Conservation (phyloP, 179 eudicot species). For the Spergularia azorica region DNA sequence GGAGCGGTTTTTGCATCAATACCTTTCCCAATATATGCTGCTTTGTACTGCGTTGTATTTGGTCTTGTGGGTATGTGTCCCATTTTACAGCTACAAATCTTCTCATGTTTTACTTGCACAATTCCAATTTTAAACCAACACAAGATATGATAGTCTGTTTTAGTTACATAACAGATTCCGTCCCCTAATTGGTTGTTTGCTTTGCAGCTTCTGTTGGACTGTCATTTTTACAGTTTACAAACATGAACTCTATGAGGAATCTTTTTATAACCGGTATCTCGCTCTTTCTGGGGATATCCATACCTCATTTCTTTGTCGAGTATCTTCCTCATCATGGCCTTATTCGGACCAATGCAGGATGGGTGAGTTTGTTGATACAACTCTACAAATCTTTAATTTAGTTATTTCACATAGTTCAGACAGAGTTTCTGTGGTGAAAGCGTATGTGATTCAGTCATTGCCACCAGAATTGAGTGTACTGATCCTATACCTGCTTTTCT, state of each 20-base stretch:
- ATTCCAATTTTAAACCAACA: neutral
- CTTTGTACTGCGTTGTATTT: slow-evolving; percentile 85
- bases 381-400: no score
- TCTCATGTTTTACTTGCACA: no score
- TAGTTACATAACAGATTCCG: neutral
- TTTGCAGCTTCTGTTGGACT: slow-evolving; percentile 92
- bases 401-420: no score
- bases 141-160: neutral
- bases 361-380: slow-evolving; percentile 52
- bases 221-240: slow-evolving; percentile 95
- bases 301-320: slow-evolving; percentile 79
- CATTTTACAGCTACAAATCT: neutral
- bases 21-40: slow-evolving; percentile 91
- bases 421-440: neutral
- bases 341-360: slow-evolving; percentile 90
- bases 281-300: slow-evolving; percentile 91
- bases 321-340: slow-evolving; percentile 67
- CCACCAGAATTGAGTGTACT: neutral
- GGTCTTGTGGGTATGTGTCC: slow-evolving; percentile 87
- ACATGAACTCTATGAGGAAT: slow-evolving; percentile 99
- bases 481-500: neutral
- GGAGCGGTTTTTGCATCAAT: slow-evolving; percentile 99
- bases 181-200: neutral
- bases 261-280: slow-evolving; percentile 87
- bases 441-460: no score